Evolutionary conservation across 2,329 filamentous ascomycete species (phyloP), one percentile per base, ranked within the genome.

Genomic region (Colletotrichum lini): DNA sequence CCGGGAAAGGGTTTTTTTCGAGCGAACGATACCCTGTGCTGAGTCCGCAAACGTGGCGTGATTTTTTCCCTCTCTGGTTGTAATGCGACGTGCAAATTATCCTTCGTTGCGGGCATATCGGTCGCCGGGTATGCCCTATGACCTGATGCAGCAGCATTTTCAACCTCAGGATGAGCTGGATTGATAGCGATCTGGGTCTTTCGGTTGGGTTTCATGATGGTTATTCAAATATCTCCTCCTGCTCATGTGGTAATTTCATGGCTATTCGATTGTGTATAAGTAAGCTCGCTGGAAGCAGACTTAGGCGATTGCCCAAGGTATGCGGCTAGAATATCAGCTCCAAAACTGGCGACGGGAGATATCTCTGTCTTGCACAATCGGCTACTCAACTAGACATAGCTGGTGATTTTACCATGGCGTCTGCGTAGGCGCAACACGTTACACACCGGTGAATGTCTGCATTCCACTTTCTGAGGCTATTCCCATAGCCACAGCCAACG

Each of bases 161-260:
- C 5, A 21, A 16, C 9, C 30, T 1, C 35, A 21, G 16, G 16
- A 26, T 9, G 21, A 54, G 13, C 15, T 18, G 15, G 49, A 54
- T 38, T 54, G 1, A 63, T 63, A 2, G 49, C 3, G 0, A 63
- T 63, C 35, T 63, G 15, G 5, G 45, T 62, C 10, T 62, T 62
- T 52, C 30, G 10, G 16, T 62, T 62, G 10, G 4, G 18, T 16
- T 62, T 63, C 13, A 63, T 63, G 4, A 21, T n/a, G 26, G 44
- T 47, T 54, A 21, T 35, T 40, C 15, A 0, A 15, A 54, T 26
- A 13, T 54, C 2, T 54, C 21, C 0, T 54, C 13, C 15, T 26
- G 21, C 8, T 26, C 0, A 49, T 53, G 1, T 54, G 7, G 35
- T 16, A 26, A 21, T 45, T 26, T 42, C 5, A 50, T 2, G 21